phyloP scores from a whole-genome alignment of 257 asterid species.

The Nicotiana attenuata region DNA sequence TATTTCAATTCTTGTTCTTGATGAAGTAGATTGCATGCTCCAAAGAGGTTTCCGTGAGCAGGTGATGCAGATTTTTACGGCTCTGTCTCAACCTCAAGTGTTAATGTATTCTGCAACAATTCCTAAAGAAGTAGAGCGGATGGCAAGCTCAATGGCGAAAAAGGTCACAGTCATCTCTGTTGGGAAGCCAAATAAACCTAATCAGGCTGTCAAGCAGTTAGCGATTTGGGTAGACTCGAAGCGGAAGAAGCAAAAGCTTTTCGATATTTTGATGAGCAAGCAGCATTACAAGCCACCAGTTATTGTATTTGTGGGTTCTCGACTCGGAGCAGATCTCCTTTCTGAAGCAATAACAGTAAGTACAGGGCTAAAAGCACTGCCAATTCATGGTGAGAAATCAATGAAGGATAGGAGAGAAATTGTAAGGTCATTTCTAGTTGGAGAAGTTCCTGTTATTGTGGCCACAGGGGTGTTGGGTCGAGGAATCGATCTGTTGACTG shows the following conservation, averaged over 20 bases:
- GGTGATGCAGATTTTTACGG: constrained; percentile 73
- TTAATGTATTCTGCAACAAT: constrained; percentile 92
- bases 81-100: constrained; percentile 78
- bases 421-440: constrained; percentile 66
- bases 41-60: constrained; percentile 83
- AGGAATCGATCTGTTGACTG: constrained; percentile 69
- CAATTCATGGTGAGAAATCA: constrained; percentile 85
- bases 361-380: constrained; percentile 61
- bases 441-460: constrained; percentile 64
- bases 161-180: constrained; percentile 49
- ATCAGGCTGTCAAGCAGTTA: constrained; percentile 66
- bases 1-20: constrained; percentile 71
- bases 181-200: constrained; percentile 70
- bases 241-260: constrained; percentile 85
- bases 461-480: constrained; percentile 94
- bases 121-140: constrained; percentile 64
- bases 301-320: constrained; percentile 82
- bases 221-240: constrained; percentile 92
- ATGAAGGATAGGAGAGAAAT: constrained; percentile 90
- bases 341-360: constrained; percentile 61
- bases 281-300: constrained; percentile 87
- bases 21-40: constrained; percentile 89
- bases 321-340: constrained; percentile 88
- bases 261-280: constrained; percentile 73
- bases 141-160: constrained; percentile 62